A percentile compares a stretch with the other conserved stretches of the same genome.
Conservation (phyloP, 495 filamentous ascomycete genomes). For the Penicillium roqueforti region DNA sequence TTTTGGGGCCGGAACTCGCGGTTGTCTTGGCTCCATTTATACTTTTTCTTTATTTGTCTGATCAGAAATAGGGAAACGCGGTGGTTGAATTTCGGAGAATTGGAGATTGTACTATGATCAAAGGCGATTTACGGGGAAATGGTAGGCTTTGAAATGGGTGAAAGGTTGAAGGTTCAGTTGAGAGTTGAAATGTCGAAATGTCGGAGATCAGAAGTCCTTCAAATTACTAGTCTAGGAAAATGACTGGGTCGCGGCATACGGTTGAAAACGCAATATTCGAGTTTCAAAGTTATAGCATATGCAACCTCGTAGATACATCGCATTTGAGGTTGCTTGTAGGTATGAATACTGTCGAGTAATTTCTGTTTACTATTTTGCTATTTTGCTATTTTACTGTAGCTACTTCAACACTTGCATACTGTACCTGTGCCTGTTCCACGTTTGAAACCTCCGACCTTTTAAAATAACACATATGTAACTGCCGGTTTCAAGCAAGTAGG, state of each 20-base stretch:
- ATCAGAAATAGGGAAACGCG: background rate
- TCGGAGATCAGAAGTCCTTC: conserved; percentile 13
- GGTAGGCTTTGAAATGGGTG: conserved; percentile 5
- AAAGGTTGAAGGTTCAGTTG: too few relatives aligned
- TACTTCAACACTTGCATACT: too few relatives aligned
- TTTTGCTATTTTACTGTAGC: too few relatives aligned
- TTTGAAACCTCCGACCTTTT: background rate
- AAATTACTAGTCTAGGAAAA: conserved; percentile 19
- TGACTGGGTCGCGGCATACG: conserved; percentile 31
- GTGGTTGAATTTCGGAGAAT: background rate
- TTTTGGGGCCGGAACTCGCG: conserved; percentile 8
- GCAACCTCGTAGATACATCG: background rate
- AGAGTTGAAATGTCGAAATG: conserved; percentile 10
- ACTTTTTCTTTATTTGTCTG: background rate
- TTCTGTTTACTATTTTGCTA: too few relatives aligned
- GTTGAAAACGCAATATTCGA: conserved; percentile 18
- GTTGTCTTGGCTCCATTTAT: background rate
- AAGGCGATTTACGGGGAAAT: background rate
- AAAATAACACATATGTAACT: background rate
- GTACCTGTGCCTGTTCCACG: background rate
- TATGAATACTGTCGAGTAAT: background rate
- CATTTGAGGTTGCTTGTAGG: too few relatives aligned
- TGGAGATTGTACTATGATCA: background rate
- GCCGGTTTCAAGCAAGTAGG: conserved; percentile 2
- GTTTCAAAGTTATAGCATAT: conserved; percentile 5